These are phyloP conservation scores for Aspergillus glaucus DNA, from an alignment of 2,329 filamentous ascomycete species.

Conservation along the genomic window DNA sequence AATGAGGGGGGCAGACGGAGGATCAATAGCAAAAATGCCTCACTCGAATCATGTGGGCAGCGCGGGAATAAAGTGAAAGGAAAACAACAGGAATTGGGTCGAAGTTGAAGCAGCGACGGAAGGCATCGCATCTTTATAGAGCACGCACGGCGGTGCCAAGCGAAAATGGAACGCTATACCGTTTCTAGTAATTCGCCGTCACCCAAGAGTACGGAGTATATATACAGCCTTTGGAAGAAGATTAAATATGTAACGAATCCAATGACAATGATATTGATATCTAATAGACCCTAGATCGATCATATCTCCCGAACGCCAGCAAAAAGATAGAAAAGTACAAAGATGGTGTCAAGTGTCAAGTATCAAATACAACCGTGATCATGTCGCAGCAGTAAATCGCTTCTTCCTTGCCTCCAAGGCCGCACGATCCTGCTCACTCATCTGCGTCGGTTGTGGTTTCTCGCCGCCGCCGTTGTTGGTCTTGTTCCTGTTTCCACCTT, in stretches of 20 bases:
- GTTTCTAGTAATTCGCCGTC: too few relatives aligned
- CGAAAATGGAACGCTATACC: too few relatives aligned
- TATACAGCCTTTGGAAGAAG: not conserved
- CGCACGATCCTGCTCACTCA: slow-evolving; percentile 36
- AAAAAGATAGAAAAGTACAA: slow-evolving; percentile 10
- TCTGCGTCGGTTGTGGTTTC: slow-evolving; percentile 5
- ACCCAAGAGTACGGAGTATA: too few relatives aligned
- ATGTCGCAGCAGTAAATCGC: slow-evolving; percentile 36
- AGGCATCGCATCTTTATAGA: too few relatives aligned
- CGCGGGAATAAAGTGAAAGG: too few relatives aligned
- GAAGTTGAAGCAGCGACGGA: too few relatives aligned
- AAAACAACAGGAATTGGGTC: too few relatives aligned
- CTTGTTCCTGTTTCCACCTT: slow-evolving; percentile 15
- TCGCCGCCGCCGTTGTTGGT: slow-evolving; percentile 13
- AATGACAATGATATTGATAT: not conserved
- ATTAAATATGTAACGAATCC: not conserved
- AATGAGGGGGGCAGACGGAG: too few relatives aligned
- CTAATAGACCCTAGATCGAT: not conserved
- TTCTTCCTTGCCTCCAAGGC: slow-evolving; percentile 45
- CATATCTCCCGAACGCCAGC: slow-evolving; percentile 19
- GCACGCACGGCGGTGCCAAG: too few relatives aligned
- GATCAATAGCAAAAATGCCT: too few relatives aligned
- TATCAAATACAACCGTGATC: slow-evolving; percentile 3
- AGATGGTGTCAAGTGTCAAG: slow-evolving; percentile 1
- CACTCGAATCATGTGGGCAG: too few relatives aligned